Evolutionary conservation across 2,329 filamentous ascomycete species (phyloP).

Genomic region (Curvularia hawaiiensis): DNA sequence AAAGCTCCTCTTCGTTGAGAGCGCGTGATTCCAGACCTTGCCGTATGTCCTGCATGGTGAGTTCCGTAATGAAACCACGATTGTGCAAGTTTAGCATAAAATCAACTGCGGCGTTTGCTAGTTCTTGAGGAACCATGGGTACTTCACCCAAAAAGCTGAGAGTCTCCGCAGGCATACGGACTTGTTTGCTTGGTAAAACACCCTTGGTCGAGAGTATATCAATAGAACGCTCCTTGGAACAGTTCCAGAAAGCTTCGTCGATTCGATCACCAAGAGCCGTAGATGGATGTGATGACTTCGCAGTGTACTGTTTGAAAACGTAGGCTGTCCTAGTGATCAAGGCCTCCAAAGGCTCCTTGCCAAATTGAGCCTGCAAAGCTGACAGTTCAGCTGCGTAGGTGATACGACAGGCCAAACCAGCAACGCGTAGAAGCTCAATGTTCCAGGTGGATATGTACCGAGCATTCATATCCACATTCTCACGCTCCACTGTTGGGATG

Average conservation of each 20-base stretch:
- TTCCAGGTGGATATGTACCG: conserved; percentile 97
- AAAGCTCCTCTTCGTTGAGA: conserved; percentile 76
- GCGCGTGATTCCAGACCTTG: conserved; percentile 82
- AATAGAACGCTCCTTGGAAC: conserved; percentile 75
- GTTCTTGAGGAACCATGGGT: conserved; percentile 78
- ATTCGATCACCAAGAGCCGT: conserved; percentile 82
- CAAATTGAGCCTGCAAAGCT: conserved; percentile 59
- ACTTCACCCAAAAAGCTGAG: conserved; percentile 85
- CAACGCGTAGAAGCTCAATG: conserved; percentile 85
- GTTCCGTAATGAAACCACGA: conserved; percentile 83
- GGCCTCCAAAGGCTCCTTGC: conserved; percentile 61
- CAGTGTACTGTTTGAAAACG: conserved; percentile 84
- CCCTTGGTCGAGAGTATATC: conserved; percentile 89
- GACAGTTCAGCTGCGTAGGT: conserved; percentile 87
- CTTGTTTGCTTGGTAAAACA: conserved; percentile 80
- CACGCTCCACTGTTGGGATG: conserved; percentile 95
- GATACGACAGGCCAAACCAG: conserved; percentile 87
- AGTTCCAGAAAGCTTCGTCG: conserved; percentile 95
- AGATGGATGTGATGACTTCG: conserved; percentile 87
- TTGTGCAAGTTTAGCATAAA: conserved; percentile 83
- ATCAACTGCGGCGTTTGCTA: conserved; percentile 68
- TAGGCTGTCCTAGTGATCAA: conserved; percentile 82
- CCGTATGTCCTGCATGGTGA: conserved; percentile 86
- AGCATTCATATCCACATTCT: conserved; percentile 95
- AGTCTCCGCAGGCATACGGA: conserved; percentile 75